Base-by-base conservation (phyloP, 192 early-diverging fungal genomes). In the Gaertneriomyces sp. region DNA sequence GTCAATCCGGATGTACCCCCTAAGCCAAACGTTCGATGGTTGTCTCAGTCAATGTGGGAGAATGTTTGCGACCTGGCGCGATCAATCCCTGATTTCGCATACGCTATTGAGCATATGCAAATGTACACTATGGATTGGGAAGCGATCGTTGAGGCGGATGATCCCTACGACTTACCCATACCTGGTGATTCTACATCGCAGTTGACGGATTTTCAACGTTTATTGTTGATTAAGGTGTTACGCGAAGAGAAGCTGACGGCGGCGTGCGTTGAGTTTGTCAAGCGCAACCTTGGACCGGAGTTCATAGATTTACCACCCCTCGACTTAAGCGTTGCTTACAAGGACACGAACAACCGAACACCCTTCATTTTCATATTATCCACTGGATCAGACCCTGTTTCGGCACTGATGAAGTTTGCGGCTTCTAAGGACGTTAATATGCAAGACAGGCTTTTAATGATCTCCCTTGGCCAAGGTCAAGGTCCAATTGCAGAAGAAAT, bases 311-410 rank as follows among this genome's bases (percentile, higher is more conserved):
- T 82, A 25, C 76, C 82, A 6, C 84, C 84, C 12, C 65, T 86
- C 12, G 84, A 86, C 63, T 57, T 86, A 33, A 67, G 67, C 10
- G 74, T 76, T 17, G 82, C 81, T 7, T 86, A 79, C 69, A 82
- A 85, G 55, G 84, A 86, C 49, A 86, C 79, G 5, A 73, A 60
- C 42, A 45, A 58, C 33, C 53, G 63, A 17, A 70, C 80, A 0
- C 82, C 84, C 6, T 71, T 86, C 49, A 86, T 86, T n/a, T 86
- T 86, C 64, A 86, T 86, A 58, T 69, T 86, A 17, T 86, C 84
- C 6, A 75, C 78, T 44, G 84, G 84, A 38, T 86, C 84, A 3
- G 84, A 86, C 66, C 84, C 84, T 39, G 78, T 79, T n/a, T 66
- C 75, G 44, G 64, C 74, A 4, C 60, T 82, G 49, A 77, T 80